Evolutionary conservation across 345 rosid species (phyloP), one percentile per base, ranked within the genome.

Genomic region (Ricinus communis): DNA sequence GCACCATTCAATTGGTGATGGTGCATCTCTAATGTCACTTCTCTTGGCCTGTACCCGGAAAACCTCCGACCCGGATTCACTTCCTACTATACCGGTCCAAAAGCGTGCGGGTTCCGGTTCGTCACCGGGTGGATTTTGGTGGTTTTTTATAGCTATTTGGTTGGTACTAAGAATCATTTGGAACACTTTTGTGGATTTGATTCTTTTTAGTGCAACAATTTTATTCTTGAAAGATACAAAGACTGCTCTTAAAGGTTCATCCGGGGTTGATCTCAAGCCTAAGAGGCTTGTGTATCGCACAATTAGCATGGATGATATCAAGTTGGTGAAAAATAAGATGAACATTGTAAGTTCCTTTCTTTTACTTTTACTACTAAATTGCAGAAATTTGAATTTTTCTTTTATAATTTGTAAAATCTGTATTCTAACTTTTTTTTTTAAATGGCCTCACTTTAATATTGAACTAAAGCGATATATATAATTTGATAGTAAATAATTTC

Each of bases 271-370:
- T 57, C 52, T 40, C 1, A 59, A 66, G 52, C 66, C 82, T 5
- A 85, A 77, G 78, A 71, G 76, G 52, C 61, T 86, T 27, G 91
- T 87, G 41, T 84, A 88, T 73, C 81, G 80, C 21, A 85, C 77
- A 1, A 78, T 88, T 63, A 78, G 79, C 69, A 59, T 87, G 77
- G 93, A 90, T 52, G 96, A 93, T 68, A 85, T 93, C 67, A 93
- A 87, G 71, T 70, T 85, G 16, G 78, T 86, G 54, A 83, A 82
- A 72, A 74, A 72, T 55, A 76, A 76, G 3, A 49, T 78, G 80
- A 71, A 68, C 5, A n/a, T 61, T 69, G 87, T 85, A 68, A 14
- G 73, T 52, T 51, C 14, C 14, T 15, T 51, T 47, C 21, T 18
- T 40, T 31, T 1, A 21, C n/a, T 49, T 46, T 54, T 27, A 56